Percentiles rank a stretch among this genome's conserved stretches.
phyloP scores from a whole-genome alignment of 2,329 filamentous ascomycete genomes.

The Harringtonia aguacate region DNA sequence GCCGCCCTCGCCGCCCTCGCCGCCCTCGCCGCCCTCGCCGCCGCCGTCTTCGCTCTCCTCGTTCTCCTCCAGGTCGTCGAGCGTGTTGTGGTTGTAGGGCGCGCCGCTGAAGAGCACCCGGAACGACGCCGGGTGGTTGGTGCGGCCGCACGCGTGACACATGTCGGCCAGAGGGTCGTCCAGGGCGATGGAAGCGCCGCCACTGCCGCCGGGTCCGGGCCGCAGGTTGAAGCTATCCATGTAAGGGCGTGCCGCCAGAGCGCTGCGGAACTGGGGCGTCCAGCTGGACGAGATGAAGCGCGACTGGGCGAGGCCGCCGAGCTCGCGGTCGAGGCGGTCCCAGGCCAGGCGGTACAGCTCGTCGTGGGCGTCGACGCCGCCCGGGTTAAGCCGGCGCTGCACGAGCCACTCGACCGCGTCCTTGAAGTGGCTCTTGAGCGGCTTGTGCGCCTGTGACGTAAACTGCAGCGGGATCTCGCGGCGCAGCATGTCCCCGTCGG shows the following conservation, averaged over 20 bases:
- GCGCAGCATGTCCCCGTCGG: constrained; percentile 18
- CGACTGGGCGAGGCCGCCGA: constrained; percentile 54
- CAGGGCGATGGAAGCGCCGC: not conserved
- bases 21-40: constrained; percentile 24
- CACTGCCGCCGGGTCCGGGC: constrained; percentile 10
- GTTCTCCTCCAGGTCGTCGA: constrained; percentile 48
- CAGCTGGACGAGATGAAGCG: constrained; percentile 65
- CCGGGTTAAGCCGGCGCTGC: constrained; percentile 64
- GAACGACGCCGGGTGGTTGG: constrained; percentile 55
- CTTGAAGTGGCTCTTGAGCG: constrained; percentile 61
- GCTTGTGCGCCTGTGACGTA: constrained; percentile 53
- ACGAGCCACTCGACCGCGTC: constrained; percentile 73
- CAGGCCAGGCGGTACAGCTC: constrained; percentile 59
- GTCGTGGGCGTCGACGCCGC: constrained; percentile 36
- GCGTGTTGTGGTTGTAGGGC: constrained; percentile 53
- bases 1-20: constrained; percentile 19
- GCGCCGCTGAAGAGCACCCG: constrained; percentile 52
- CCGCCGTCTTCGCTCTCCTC: constrained; percentile 20
- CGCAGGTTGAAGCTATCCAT: constrained; percentile 38
- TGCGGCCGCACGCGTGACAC: constrained; percentile 63
- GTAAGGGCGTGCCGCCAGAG: constrained; percentile 54
- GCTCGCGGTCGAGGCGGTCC: constrained; percentile 60
- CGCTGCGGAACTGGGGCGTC: constrained; percentile 54
- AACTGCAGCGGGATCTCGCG: constrained; percentile 56
- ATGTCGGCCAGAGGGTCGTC: constrained; percentile 30